These are phyloP conservation scores for Dryas octopetala DNA, from an alignment of 306 rosid genomes.

Conservation along the genomic window DNA sequence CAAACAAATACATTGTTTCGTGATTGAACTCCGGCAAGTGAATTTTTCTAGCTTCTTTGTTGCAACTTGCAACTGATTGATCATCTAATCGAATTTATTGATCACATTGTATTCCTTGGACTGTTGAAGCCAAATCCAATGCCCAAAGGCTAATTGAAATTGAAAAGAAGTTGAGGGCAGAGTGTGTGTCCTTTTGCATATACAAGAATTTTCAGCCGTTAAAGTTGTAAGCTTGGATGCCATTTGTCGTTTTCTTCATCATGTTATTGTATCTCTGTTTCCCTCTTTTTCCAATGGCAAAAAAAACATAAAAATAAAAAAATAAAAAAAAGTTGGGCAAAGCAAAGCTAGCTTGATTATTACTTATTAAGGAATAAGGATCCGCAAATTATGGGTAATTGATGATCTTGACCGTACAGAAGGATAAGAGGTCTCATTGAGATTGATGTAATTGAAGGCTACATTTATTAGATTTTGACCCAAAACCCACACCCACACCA, in stretches of 20 bases:
- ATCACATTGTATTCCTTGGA: neutral
- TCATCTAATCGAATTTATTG: neutral
- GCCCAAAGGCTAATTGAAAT: neutral
- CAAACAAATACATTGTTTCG: neutral
- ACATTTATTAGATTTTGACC: neutral
- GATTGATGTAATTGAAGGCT: constrained; percentile 21
- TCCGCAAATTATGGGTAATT: constrained; percentile 33
- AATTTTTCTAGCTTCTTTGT: neutral
- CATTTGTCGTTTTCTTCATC: no score
- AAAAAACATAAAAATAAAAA: no score
- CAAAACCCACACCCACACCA: neutral
- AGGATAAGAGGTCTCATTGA: neutral
- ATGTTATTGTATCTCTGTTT: no score
- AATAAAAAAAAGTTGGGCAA: no score
- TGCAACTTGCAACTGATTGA: neutral
- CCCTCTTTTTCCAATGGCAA: no score
- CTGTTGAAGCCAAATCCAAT: neutral
- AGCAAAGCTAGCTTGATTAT: neutral
- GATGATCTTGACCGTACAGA: constrained; percentile 12
- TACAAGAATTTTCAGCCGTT: neutral
- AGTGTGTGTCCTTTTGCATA: neutral
- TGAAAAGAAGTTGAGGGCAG: neutral
- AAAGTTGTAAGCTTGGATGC: neutral
- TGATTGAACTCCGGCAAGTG: constrained; percentile 3
- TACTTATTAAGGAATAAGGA: neutral